Evolutionary conservation across 2,329 filamentous ascomycete genomes (phyloP).

Genomic region (Arthrobotrys entomopaga): DNA sequence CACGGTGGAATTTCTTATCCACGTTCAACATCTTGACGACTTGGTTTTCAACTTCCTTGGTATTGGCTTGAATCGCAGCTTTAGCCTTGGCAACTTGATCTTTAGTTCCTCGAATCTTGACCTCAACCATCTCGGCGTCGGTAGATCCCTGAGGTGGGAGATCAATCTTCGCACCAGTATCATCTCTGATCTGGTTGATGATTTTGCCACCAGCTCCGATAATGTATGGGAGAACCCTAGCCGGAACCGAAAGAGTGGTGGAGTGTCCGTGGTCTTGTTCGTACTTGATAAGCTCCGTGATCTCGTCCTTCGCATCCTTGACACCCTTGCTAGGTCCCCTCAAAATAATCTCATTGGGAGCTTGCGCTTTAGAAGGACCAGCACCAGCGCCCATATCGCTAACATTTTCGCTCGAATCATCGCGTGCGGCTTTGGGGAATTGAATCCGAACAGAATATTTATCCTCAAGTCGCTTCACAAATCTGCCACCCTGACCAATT

Average conservation of each 20-base stretch:
- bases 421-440: slow-evolving; percentile 80
- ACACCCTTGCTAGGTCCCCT: slow-evolving; percentile 93
- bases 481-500: slow-evolving; percentile 85
- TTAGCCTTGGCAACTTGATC: slow-evolving; percentile 89
- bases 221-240: slow-evolving; percentile 90
- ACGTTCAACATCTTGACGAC: slow-evolving; percentile 88
- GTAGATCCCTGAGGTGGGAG: slow-evolving; percentile 69
- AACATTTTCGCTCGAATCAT: slow-evolving; percentile 76
- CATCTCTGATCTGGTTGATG: slow-evolving; percentile 86
- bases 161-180: slow-evolving; percentile 88
- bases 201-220: slow-evolving; percentile 90
- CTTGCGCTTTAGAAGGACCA: slow-evolving; percentile 76
- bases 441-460: slow-evolving; percentile 95
- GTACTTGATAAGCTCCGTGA: slow-evolving; percentile 87
- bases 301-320: slow-evolving; percentile 89
- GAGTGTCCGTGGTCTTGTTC: slow-evolving; percentile 86
- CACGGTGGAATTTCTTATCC: slow-evolving; percentile 92
- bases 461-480: slow-evolving; percentile 90
- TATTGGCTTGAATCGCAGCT: slow-evolving; percentile 82
- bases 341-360: slow-evolving; percentile 86
- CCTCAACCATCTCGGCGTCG: slow-evolving; percentile 71
- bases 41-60: slow-evolving; percentile 85
- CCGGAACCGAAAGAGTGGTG: slow-evolving; percentile 83
- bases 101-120: slow-evolving; percentile 92
- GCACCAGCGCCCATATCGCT: slow-evolving; percentile 69